Conservation (phyloP, 2,329 filamentous ascomycete species). For the Fusarium coffeatum region DNA sequence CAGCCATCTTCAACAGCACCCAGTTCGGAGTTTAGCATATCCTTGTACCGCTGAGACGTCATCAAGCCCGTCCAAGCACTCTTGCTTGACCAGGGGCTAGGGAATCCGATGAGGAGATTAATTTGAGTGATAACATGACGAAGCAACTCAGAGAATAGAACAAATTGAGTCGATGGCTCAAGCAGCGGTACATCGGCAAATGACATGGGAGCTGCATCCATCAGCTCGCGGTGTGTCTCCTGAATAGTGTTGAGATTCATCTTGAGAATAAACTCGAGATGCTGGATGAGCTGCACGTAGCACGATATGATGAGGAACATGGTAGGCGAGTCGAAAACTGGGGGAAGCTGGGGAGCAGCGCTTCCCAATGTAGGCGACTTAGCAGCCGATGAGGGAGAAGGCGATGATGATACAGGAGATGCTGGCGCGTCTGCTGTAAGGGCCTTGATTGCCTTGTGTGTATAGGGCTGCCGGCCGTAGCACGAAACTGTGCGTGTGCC, state of each 20-base stretch:
- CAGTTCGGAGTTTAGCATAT: conserved; percentile 46
- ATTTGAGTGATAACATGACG: conserved; percentile 43
- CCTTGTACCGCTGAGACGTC: conserved; percentile 29
- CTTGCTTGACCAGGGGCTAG: conserved; percentile 35
- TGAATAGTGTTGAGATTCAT: conserved; percentile 35
- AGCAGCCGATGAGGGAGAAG: conserved; percentile 1
- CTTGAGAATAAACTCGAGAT: conserved; percentile 42
- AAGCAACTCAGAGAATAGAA: conserved; percentile 47
- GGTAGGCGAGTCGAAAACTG: conserved; percentile 42
- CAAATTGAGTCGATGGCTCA: conserved; percentile 45
- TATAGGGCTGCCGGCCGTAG: conserved; percentile 9
- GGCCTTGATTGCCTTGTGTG: conserved; percentile 11
- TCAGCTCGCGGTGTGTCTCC: conserved; percentile 20
- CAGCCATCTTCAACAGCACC: conserved; percentile 40
- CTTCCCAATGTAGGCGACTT: conserved; percentile 3
- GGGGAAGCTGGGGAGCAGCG: conserved; percentile 13
- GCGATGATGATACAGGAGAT: conserved; percentile 9
- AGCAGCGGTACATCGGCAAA: conserved; percentile 44
- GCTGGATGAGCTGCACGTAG: conserved; percentile 44
- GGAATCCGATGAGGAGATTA: conserved; percentile 45
- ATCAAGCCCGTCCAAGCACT: conserved; percentile 46
- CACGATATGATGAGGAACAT: conserved; percentile 49
- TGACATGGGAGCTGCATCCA: conserved; percentile 36
- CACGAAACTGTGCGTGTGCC: conserved; percentile 20
- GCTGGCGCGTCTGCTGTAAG: conserved; percentile 3